phyloP scores from a whole-genome alignment of 2,329 filamentous ascomycete genomes.

The Cercospora sojina region DNA sequence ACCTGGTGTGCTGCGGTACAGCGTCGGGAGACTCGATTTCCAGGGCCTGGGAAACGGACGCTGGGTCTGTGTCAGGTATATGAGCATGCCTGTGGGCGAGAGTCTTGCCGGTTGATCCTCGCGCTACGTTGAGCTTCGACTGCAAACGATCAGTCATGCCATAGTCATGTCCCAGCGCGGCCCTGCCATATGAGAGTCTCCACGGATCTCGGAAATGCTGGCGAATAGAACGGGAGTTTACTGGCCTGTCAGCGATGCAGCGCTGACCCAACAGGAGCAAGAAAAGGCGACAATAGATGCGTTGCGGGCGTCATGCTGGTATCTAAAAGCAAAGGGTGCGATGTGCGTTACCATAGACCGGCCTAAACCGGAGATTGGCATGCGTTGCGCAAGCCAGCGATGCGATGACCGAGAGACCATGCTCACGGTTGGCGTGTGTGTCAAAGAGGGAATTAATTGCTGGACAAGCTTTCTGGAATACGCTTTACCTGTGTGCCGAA shows the following conservation, averaged over 20 bases:
- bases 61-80: conserved; percentile 11
- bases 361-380: neutral
- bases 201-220: neutral
- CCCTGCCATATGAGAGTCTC: neutral
- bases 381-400: neutral
- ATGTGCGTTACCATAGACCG: neutral
- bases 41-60: conserved; percentile 8
- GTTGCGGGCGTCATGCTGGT: neutral
- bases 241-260: neutral
- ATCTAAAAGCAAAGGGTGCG: neutral
- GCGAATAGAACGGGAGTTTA: neutral
- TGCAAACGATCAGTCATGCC: neutral
- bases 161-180: neutral
- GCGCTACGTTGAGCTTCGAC: neutral
- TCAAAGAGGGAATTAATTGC: neutral
- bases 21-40: conserved; percentile 9
- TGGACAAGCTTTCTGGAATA: neutral
- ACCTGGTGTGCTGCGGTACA: conserved; percentile 10
- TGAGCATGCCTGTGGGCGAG: conserved; percentile 11
- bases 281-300: neutral
- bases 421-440: neutral
- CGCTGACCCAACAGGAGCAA: neutral
- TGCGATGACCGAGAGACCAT: neutral
- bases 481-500: neutral
- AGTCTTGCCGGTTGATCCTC: neutral